Evolutionary conservation across 106 monocot species (phyloP), one percentile per base, ranked within the genome.

Genomic region (Acanthochlamys bracteata): DNA sequence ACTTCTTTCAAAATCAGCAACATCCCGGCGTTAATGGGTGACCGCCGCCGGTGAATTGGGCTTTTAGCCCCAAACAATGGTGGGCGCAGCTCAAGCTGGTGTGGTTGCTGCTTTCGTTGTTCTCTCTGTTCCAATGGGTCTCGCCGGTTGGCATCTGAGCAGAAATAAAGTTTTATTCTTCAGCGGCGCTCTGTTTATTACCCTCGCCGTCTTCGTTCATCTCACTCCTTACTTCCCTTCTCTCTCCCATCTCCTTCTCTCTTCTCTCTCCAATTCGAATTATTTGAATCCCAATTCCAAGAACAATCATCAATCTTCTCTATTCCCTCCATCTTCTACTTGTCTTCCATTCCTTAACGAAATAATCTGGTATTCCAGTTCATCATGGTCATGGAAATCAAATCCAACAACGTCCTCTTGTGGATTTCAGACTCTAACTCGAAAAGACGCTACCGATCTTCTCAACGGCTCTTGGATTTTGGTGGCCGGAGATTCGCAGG

Each of bases 121-220:
- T 24, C 74, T 94, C 33, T 80, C 89, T 79, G 74, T 94, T 39
- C 93, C 89, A 11, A 79, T 95, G 73, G 74, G 71, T 11, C 65
- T 95, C 72, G 86, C 82, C 20, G 86, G 89, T 16, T 77, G 73
- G 72, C 89, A 86, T 66, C 70, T 95, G 22, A 84, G 74, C 68
- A 82, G 95, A 59, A 81, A 87, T 79, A 90, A 90, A 73, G 46
- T 95, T 25, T 82, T 95, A 72, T 83, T 95, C 74, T 82, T 86
- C 87, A 62, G 71, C 78, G 77, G 75, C 53, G 73, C 82, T 13
- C 85, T 93, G 41, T 90, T 84, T 73, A 79, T 90, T 72, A 69
- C 90, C 66, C 90, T 94, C 52, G 78, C 83, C 65, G 67, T 94
- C 59, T 67, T 57, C 53, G 79, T 94, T 63, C 84, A 81, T 59